Base-by-base conservation (phyloP, 768 basidiomycete genomes). In the Pleurotus tuoliensis region DNA sequence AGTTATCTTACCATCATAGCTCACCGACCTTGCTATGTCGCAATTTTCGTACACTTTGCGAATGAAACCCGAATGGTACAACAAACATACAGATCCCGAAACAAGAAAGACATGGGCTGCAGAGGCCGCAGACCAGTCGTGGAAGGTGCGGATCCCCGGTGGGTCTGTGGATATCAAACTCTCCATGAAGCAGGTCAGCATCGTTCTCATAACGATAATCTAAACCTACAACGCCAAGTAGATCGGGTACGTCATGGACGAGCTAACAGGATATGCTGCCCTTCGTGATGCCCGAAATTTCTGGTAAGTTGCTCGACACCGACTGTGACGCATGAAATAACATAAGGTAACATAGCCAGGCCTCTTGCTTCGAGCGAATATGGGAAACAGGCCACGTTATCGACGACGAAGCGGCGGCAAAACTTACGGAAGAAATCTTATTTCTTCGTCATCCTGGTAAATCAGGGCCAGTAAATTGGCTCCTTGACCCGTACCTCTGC, bases 311-410 rank as follows among this genome's bases (percentile, higher is more conserved):
- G 50, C 39, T 20, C 40, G 22, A 40, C 52, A 27, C 11, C 11
- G 8, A 55, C n/a, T 27, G 6, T 11, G 20, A 18, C n/a, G 7
- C 4, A 13, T 6, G 30, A 44, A 51, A 22, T 53, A 16, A 52
- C 45, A 40, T n/a, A 25, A 5, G 24, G 24, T 25, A 20, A 4
- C 22, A 43, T 55, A 83, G 82, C 60, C 73, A 82, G 63, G 73
- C 81, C 5, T 81, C 82, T n/a, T 80, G 77, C 60, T 82, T 80
- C 58, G 80, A 82, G 48, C 76, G 82, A 16, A 78, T 83, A 18
- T 83, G 80, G 80, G 75, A 81, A 60, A 73, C 74, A 0, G 63
- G 68, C 34, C 27, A 49, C 34, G 54, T 73, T 34, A 47, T 75
- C 22, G 61, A 64, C 44, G 9, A 56, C 12, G 3, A 44, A 15